Conservation (phyloP, 345 rosid species). For the Murraya koenigii region DNA sequence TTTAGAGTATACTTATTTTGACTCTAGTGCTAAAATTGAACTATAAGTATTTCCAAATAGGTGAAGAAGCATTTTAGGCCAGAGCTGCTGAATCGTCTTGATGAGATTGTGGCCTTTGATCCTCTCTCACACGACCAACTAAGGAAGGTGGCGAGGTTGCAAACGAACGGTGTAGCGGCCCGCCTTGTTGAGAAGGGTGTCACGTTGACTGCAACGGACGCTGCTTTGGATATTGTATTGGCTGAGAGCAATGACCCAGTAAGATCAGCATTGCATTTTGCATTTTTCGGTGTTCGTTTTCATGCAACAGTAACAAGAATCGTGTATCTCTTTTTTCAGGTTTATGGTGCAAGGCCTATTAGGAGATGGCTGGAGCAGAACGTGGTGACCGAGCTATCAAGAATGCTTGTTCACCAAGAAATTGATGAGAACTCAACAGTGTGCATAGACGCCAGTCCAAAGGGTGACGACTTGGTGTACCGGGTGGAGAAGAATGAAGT, state of each 20-base stretch:
- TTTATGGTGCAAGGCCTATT: conserved; percentile 86
- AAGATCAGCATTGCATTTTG: conserved; percentile 19
- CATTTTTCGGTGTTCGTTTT: background rate
- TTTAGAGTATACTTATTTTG: background rate
- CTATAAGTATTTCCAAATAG: conserved; percentile 18
- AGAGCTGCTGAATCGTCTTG: conserved; percentile 80
- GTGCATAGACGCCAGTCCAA: conserved; percentile 57
- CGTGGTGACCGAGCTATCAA: conserved; percentile 84
- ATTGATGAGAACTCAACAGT: conserved; percentile 85
- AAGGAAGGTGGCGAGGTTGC: conserved; percentile 70
- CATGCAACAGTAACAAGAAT: background rate
- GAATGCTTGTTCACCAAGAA: conserved; percentile 76
- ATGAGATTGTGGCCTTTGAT: conserved; percentile 79
- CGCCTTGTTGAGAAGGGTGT: conserved; percentile 84
- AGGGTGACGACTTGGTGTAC: conserved; percentile 42
- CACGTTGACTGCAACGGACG: conserved; percentile 77
- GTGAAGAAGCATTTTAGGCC: conserved; percentile 85
- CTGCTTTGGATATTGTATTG: conserved; percentile 63
- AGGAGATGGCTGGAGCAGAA: conserved; percentile 92
- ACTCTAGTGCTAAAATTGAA: background rate
- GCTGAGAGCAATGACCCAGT: conserved; percentile 87
- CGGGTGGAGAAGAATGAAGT: conserved; percentile 65
- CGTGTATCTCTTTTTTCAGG: conserved; percentile 29
- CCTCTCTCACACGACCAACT: conserved; percentile 89
- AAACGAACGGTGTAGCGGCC: conserved; percentile 75